These are phyloP conservation scores for Dispira simplex DNA, from an alignment of 192 early-diverging fungal species.

Conservation along the genomic window DNA sequence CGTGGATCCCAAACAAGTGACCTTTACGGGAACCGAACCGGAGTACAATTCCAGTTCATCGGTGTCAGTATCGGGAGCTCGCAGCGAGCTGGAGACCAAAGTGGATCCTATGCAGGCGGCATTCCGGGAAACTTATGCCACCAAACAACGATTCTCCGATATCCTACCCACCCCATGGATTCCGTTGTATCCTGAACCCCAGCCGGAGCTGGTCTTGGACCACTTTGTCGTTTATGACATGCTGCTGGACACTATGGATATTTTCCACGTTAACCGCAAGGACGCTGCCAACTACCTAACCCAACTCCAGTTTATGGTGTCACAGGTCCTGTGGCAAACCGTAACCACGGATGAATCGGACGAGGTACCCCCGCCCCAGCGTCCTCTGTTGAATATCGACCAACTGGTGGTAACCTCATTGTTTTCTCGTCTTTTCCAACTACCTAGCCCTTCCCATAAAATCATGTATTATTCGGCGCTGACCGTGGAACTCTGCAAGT, in stretches of 20 bases:
- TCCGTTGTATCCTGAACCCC: not conserved
- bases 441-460: constrained; percentile 31
- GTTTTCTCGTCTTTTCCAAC: constrained; percentile 35
- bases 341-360: constrained; percentile 17
- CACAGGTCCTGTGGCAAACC: constrained; percentile 30
- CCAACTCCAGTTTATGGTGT: constrained; percentile 37
- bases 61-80: too few species aligned
- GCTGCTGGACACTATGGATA: constrained; percentile 57
- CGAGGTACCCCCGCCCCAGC: not conserved
- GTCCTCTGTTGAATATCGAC: constrained; percentile 28
- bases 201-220: not conserved
- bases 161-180: constrained; percentile 2
- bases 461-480: constrained; percentile 31
- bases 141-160: not conserved
- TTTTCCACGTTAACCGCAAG: constrained; percentile 86
- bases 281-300: constrained; percentile 68
- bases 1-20: too few species aligned
- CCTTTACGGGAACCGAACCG: too few species aligned
- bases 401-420: constrained; percentile 36
- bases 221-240: constrained; percentile 72
- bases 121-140: not conserved
- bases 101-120: constrained; percentile 16
- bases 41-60: too few species aligned
- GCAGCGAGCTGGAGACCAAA: constrained; percentile 12
- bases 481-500: constrained; percentile 32